Evolutionary conservation across 371 early-diverging fungal species (phyloP).

Genomic region (Paraphysoderma sedebokerense): DNA sequence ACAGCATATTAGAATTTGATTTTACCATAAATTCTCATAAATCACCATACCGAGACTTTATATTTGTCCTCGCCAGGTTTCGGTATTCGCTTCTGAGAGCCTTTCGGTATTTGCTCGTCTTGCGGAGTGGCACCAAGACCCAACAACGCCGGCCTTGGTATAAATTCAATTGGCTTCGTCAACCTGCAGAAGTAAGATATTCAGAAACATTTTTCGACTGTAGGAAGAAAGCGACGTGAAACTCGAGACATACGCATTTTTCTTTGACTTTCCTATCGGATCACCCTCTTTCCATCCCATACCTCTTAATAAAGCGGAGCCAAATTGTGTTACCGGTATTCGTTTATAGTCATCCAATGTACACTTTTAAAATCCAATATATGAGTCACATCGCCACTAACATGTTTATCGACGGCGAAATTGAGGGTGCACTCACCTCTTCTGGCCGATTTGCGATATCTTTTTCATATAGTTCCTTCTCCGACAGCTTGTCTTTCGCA

Average conservation of each 20-base stretch:
- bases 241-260: conserved; percentile 2
- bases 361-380: conserved; percentile 34
- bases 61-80: neutral
- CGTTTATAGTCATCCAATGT: conserved; percentile 63
- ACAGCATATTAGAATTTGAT: too few relatives aligned
- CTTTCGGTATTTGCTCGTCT: neutral
- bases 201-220: neutral
- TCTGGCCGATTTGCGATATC: conserved; percentile 22
- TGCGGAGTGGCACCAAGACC: conserved; percentile 2
- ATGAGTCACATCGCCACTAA: conserved; percentile 27
- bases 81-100: neutral
- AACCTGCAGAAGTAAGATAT: neutral
- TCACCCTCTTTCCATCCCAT: conserved; percentile 81
- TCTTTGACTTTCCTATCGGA: conserved; percentile 32
- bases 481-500: too few relatives aligned
- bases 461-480: conserved; percentile 20
- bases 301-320: conserved; percentile 68
- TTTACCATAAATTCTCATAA: too few relatives aligned
- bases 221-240: too few relatives aligned
- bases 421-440: too few relatives aligned
- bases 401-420: conserved; percentile 22
- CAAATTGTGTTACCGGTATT: conserved; percentile 79
- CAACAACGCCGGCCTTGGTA: neutral
- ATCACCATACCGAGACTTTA: neutral
- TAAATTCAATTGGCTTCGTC: conserved; percentile 1